Evolutionary conservation across 108 stramenopile genomes (phyloP).

Genomic region (Parietichytrium sp.): DNA sequence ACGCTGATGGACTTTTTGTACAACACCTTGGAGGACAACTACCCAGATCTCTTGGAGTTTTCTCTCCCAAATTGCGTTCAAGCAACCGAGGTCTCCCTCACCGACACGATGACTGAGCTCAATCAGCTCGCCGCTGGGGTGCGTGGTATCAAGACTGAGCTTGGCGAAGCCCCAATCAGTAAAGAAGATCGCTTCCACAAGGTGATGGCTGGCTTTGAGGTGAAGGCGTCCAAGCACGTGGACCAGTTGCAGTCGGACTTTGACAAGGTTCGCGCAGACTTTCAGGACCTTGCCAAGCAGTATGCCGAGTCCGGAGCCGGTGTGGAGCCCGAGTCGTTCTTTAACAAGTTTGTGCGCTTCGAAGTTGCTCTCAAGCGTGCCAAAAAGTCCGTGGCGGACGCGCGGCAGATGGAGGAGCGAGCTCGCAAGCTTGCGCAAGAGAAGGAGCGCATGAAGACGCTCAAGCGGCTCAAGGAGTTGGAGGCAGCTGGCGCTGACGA

Average conservation of each 20-base stretch:
- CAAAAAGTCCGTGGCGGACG: not conserved
- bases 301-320: conserved; percentile 19
- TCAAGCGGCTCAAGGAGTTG: not conserved
- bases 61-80: not conserved
- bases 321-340: conserved; percentile 35
- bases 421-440: not conserved
- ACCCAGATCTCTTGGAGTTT: conserved; percentile 2
- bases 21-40: not conserved
- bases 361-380: not conserved
- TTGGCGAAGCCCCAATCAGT: not conserved
- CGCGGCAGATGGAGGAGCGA: not conserved
- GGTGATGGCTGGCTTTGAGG: conserved; percentile 25
- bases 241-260: not conserved
- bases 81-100: conserved; percentile 13
- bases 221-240: conserved; percentile 30
- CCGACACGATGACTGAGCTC: conserved; percentile 10
- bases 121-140: conserved; percentile 16
- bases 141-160: not conserved
- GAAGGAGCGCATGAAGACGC: not conserved
- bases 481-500: not conserved
- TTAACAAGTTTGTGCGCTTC: conserved; percentile 26
- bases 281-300: not conserved
- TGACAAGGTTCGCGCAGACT: conserved; percentile 1
- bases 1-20: conserved; percentile 27
- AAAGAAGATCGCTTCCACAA: not conserved